These are phyloP conservation scores for Pseudogymnoascus pannorum DNA, from an alignment of 2,329 filamentous ascomycete genomes.

Conservation along the genomic window DNA sequence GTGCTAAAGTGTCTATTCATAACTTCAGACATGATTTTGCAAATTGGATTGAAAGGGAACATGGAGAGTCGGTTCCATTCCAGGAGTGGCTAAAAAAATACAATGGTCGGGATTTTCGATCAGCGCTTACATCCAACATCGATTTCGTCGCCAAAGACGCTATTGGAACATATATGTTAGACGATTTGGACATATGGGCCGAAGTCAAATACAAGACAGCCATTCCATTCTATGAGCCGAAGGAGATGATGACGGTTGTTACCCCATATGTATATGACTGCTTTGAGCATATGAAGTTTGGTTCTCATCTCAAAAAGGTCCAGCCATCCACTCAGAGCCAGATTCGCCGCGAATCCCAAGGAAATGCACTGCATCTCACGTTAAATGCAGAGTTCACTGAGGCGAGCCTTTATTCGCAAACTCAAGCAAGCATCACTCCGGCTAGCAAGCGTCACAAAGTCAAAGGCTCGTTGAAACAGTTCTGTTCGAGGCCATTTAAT, in stretches of 20 bases:
- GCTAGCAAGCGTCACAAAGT: not conserved
- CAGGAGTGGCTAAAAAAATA: constrained; percentile 46
- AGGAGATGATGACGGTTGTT: constrained; percentile 48
- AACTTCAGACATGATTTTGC: constrained; percentile 53
- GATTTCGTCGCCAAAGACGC: constrained; percentile 61
- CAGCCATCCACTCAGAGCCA: constrained; percentile 25
- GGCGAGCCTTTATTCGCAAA: not conserved
- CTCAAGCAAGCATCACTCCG: not conserved
- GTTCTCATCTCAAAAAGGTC: constrained; percentile 38
- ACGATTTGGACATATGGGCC: constrained; percentile 30
- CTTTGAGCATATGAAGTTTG: constrained; percentile 59
- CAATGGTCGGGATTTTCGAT: constrained; percentile 53
- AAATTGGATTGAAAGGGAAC: constrained; percentile 44
- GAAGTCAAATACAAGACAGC: constrained; percentile 27
- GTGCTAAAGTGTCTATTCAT: constrained; percentile 38
- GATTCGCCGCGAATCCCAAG: constrained; percentile 21
- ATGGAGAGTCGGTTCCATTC: constrained; percentile 39
- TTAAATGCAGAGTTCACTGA: not conserved
- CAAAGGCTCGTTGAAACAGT: constrained; percentile 10
- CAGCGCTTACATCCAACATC: constrained; percentile 50
- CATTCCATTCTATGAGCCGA: constrained; percentile 24
- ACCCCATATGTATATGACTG: constrained; percentile 60
- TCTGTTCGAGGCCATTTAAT: constrained; percentile 28
- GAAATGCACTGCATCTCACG: constrained; percentile 12
- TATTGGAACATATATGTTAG: constrained; percentile 38